phyloP scores from a whole-genome alignment of 345 rosid genomes.

The Nasturtium officinale region DNA sequence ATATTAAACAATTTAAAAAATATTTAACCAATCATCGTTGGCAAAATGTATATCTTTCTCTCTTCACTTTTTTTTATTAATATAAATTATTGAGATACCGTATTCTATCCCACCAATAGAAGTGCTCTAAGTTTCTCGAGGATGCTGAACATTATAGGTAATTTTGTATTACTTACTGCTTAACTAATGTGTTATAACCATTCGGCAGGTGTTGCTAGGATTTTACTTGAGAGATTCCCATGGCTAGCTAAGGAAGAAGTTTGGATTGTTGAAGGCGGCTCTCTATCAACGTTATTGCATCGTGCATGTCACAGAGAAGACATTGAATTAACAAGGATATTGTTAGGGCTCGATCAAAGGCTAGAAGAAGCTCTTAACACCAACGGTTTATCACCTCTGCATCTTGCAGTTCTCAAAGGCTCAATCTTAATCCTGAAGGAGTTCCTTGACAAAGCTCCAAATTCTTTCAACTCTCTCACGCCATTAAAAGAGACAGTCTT shows the following conservation, averaged over 20 bases:
- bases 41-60: too few relatives aligned
- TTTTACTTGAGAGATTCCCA: constrained; percentile 20
- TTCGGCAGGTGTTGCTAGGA: neutral
- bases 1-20: too few relatives aligned
- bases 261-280: constrained; percentile 14
- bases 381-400: constrained; percentile 57
- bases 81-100: too few relatives aligned
- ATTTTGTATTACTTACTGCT: too few relatives aligned
- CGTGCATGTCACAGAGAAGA: constrained; percentile 57
- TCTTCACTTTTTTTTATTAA: too few relatives aligned
- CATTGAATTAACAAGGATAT: constrained; percentile 49
- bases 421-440: constrained; percentile 50
- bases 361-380: constrained; percentile 44
- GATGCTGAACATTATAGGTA: too few relatives aligned
- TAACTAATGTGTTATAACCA: neutral
- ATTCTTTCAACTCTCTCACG: constrained; percentile 16
- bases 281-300: constrained; percentile 39
- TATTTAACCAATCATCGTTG: too few relatives aligned
- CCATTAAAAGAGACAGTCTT: constrained; percentile 50
- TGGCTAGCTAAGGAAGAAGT: constrained; percentile 39
- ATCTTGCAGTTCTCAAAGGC: constrained; percentile 57
- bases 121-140: too few relatives aligned
- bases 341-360: constrained; percentile 46
- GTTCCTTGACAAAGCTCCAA: constrained; percentile 40
- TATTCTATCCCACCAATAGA: too few relatives aligned